Percentiles rank a stretch among this genome's conserved stretches.
These are phyloP conservation scores for Lizanozyma gosingica DNA, from an alignment of 1,139 yeast species.

Conservation along the genomic window DNA sequence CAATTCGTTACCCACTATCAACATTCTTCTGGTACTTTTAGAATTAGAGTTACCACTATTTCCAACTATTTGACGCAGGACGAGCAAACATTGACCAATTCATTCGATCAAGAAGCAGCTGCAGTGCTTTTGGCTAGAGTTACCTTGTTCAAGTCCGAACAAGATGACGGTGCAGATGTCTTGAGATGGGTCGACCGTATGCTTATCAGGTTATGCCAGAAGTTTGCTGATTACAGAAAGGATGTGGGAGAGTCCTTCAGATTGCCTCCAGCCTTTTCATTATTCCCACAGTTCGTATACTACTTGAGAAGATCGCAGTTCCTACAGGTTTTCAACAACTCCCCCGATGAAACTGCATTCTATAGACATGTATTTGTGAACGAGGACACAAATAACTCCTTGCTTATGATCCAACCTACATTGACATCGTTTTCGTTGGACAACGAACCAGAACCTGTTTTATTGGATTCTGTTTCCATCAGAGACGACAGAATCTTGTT, in stretches of 20 bases:
- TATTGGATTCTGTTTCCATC: constrained; percentile 87
- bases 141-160: constrained; percentile 84
- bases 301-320: constrained; percentile 95
- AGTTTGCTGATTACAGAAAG: constrained; percentile 43
- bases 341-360: constrained; percentile 98
- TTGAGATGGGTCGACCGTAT: constrained; percentile 45
- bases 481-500: constrained; percentile 82
- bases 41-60: constrained; percentile 87
- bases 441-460: constrained; percentile 81
- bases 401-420: constrained; percentile 96
- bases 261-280: constrained; percentile 38
- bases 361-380: constrained; percentile 87
- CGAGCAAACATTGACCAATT: constrained; percentile 41
- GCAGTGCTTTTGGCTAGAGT: constrained; percentile 93
- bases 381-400: constrained; percentile 88
- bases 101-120: constrained; percentile 99
- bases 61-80: constrained; percentile 54
- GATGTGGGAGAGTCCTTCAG: constrained; percentile 39
- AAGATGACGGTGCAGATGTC: constrained; percentile 47
- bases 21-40: constrained; percentile 71
- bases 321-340: constrained; percentile 91
- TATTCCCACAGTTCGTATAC: constrained; percentile 90
- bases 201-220: constrained; percentile 43
- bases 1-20: constrained; percentile 75
- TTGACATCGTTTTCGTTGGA: constrained; percentile 79